phyloP scores from a whole-genome alignment of 192 early-diverging fungal species.

The Mortierella hygrophila region DNA sequence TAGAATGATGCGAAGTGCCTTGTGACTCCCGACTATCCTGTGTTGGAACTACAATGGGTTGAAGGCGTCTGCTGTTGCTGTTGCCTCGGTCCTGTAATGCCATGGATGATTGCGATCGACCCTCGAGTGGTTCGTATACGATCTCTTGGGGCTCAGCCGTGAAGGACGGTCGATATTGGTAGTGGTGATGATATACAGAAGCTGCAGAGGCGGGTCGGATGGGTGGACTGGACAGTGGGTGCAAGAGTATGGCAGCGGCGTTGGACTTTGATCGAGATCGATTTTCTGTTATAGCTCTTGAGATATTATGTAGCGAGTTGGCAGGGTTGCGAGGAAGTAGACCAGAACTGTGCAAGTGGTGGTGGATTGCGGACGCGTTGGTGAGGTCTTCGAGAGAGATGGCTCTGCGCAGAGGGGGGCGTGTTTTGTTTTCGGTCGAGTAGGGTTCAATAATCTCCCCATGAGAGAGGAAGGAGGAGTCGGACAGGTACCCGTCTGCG shows the following conservation, averaged over 20 bases:
- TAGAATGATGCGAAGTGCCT: not conserved
- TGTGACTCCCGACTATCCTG: not conserved
- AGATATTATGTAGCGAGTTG: not conserved
- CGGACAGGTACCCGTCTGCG: conserved; percentile 44
- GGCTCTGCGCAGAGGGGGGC: conserved; percentile 34
- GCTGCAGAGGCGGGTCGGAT: conserved; percentile 19
- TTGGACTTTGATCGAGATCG: not conserved
- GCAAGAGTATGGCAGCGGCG: not conserved
- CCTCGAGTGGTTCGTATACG: conserved; percentile 15
- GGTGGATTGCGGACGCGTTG: conserved; percentile 22
- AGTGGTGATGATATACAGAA: conserved; percentile 26
- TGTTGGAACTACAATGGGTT: not conserved
- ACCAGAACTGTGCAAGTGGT: conserved; percentile 21
- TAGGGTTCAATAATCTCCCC: conserved; percentile 35
- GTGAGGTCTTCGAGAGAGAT: conserved; percentile 43
- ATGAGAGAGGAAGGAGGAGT: conserved; percentile 33
- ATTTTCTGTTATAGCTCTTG: not conserved
- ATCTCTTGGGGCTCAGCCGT: not conserved
- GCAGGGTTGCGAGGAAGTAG: not conserved
- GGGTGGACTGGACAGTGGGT: not conserved
- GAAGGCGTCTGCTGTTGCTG: not conserved
- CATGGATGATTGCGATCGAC: conserved; percentile 8
- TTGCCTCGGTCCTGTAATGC: not conserved
- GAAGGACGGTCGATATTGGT: not conserved
- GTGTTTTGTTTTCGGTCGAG: conserved; percentile 9